These are phyloP conservation scores for Prosopis cineraria DNA, from an alignment of 306 rosid genomes.

Conservation along the genomic window DNA sequence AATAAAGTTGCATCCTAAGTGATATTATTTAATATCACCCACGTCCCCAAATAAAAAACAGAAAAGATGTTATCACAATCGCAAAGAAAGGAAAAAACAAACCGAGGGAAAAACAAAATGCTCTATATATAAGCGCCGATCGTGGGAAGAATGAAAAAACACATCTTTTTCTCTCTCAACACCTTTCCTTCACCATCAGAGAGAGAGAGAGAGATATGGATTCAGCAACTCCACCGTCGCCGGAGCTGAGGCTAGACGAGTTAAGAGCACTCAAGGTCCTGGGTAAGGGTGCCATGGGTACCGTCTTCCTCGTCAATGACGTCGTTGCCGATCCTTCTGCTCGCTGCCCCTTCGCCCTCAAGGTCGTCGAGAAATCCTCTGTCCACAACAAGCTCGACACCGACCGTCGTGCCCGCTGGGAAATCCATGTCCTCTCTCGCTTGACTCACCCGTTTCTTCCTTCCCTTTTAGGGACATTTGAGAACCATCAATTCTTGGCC, in stretches of 20 bases:
- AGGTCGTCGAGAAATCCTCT: slow-evolving; percentile 66
- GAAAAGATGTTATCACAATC: not conserved
- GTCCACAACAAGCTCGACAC: slow-evolving; percentile 52
- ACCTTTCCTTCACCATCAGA: not conserved
- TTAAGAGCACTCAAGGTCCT: slow-evolving; percentile 59
- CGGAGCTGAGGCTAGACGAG: slow-evolving; percentile 51
- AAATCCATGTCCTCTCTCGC: slow-evolving; percentile 61
- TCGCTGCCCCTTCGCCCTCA: slow-evolving; percentile 58
- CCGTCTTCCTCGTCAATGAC: slow-evolving; percentile 73
- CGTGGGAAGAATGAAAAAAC: slow-evolving; percentile 16
- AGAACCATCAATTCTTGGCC: slow-evolving; percentile 51
- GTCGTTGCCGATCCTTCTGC: slow-evolving; percentile 40
- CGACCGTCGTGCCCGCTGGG: slow-evolving; percentile 85
- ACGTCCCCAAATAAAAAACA: not conserved
- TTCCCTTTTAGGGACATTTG: slow-evolving; percentile 57
- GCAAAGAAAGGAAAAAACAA: not conserved
- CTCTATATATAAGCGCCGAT: slow-evolving; percentile 41
- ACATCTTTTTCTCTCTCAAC: not conserved
- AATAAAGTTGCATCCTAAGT: not conserved
- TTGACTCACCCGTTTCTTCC: slow-evolving; percentile 78
- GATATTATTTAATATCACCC: not conserved
- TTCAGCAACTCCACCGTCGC: slow-evolving; percentile 28
- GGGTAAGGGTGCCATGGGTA: slow-evolving; percentile 93
- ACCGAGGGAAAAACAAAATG: not conserved
- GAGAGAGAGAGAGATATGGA: slow-evolving; percentile 41